Conservation (phyloP, 2,329 filamentous ascomycete species). For the Madurella mycetomatis region DNA sequence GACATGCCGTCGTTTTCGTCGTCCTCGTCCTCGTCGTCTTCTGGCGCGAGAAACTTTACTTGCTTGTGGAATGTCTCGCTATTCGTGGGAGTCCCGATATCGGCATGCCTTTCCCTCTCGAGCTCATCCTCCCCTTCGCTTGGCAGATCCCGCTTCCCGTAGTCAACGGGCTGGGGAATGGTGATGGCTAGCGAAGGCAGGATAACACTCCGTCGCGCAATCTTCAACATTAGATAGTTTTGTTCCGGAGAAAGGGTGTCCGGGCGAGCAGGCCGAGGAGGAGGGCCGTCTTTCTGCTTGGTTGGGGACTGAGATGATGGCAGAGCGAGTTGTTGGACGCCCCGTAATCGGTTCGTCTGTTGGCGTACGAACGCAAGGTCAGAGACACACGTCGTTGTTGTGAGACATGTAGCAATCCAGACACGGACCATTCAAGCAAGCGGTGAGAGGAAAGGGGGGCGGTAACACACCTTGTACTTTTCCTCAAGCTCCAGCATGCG, state of each 20-base stretch:
- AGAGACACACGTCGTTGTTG: slow-evolving; percentile 18
- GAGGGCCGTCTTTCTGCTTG: slow-evolving; percentile 13
- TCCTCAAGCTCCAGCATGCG: slow-evolving; percentile 58
- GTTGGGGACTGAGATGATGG: slow-evolving; percentile 11
- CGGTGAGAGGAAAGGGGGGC: slow-evolving; percentile 6
- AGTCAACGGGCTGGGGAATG: slow-evolving; percentile 25
- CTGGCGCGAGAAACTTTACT: slow-evolving; percentile 37
- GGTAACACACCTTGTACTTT: slow-evolving; percentile 49
- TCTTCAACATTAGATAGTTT: slow-evolving; percentile 25
- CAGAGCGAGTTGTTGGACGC: slow-evolving; percentile 12
- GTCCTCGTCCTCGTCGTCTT: slow-evolving; percentile 27
- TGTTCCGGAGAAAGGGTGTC: slow-evolving; percentile 24
- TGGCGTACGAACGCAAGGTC: slow-evolving; percentile 17
- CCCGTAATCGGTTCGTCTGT: slow-evolving; percentile 31
- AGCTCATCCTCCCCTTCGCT: slow-evolving; percentile 15
- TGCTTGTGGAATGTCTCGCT: slow-evolving; percentile 34
- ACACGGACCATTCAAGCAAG: slow-evolving; percentile 11
- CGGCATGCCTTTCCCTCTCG: slow-evolving; percentile 7
- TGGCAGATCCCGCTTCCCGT: slow-evolving; percentile 1
- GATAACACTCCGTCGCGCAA: slow-evolving; percentile 21
- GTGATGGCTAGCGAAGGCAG: slow-evolving; percentile 31
- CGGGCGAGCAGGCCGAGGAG: slow-evolving; percentile 26
- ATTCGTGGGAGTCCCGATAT: slow-evolving; percentile 16
- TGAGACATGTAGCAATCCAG: slow-evolving; percentile 21
- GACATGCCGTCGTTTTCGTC: slow-evolving; percentile 35